A percentile compares a stretch with the other conserved stretches of the same genome.
These are phyloP conservation scores for Toxoplasma gondii DNA, from an alignment of 169 alveolate genomes.

Conservation along the genomic window DNA sequence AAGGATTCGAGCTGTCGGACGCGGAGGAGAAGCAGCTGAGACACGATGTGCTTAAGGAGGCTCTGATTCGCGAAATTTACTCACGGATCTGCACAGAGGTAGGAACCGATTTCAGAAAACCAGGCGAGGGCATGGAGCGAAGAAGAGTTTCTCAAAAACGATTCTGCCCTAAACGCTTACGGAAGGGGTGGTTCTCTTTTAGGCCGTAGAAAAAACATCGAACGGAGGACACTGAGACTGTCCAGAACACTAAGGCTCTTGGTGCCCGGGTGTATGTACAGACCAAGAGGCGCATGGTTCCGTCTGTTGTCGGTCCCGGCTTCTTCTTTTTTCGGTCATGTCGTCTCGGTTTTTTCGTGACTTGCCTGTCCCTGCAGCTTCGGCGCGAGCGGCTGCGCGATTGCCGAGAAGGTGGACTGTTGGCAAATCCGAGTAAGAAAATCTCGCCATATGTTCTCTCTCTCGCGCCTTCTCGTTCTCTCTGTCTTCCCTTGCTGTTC, in stretches of 20 bases:
- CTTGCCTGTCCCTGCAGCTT: conserved; percentile 33
- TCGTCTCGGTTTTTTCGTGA: neutral
- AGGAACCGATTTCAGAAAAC: neutral
- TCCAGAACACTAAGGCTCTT: too few species aligned
- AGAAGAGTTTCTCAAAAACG: too few species aligned
- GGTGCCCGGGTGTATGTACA: too few species aligned
- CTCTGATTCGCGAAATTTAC: neutral
- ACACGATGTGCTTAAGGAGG: conserved; percentile 15
- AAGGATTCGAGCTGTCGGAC: neutral
- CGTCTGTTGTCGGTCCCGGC: too few species aligned
- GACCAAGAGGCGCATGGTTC: too few species aligned
- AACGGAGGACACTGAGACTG: too few species aligned
- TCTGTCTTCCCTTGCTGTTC: neutral
- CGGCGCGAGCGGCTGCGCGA: conserved; percentile 63
- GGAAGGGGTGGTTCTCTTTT: too few species aligned
- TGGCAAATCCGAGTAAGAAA: conserved; percentile 58
- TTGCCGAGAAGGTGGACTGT: conserved; percentile 67
- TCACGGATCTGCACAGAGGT: neutral
- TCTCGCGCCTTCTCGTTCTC: conserved; percentile 52
- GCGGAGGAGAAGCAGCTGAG: neutral
- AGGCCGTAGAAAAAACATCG: too few species aligned
- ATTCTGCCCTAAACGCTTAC: too few species aligned
- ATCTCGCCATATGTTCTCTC: conserved; percentile 44
- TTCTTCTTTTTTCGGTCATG: neutral
- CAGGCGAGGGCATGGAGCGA: too few species aligned